Conservation (phyloP, 441 rosid species). For the Caryocar brasiliense region DNA sequence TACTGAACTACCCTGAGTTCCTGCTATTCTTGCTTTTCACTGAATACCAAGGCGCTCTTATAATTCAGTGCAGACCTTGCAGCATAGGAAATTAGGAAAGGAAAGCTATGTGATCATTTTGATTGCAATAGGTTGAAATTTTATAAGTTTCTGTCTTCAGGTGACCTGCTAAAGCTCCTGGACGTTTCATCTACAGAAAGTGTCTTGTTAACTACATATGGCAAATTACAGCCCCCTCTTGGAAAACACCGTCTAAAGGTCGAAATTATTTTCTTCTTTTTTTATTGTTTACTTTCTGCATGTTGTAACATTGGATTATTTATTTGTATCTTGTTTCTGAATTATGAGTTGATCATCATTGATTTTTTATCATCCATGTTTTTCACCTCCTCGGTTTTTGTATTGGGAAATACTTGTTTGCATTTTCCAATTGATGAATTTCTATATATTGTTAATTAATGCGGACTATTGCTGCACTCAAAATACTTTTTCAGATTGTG, state of each 20-base stretch:
- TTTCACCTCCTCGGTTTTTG: too few species aligned
- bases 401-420: too few species aligned
- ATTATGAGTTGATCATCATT: constrained; percentile 5
- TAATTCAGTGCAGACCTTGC: too few species aligned
- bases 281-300: not conserved
- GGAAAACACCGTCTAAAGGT: constrained; percentile 93
- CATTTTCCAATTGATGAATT: too few species aligned
- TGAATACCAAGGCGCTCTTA: too few species aligned
- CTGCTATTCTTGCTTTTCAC: too few species aligned
- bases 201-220: constrained; percentile 66
- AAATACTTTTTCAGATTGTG: constrained; percentile 53
- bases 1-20: too few species aligned
- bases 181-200: constrained; percentile 57
- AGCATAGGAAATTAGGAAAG: not conserved
- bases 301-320: not conserved
- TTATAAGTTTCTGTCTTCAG: constrained; percentile 29
- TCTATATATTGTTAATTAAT: not conserved
- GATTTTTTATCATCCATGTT: not conserved
- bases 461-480: not conserved
- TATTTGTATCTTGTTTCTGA: not conserved
- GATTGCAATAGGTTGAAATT: not conserved
- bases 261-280: too few species aligned
- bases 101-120: not conserved
- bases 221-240: constrained; percentile 91
- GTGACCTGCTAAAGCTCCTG: constrained; percentile 71